These are phyloP conservation scores for Monilinia aucupariae DNA, from an alignment of 2,329 filamentous ascomycete genomes.

Conservation along the genomic window DNA sequence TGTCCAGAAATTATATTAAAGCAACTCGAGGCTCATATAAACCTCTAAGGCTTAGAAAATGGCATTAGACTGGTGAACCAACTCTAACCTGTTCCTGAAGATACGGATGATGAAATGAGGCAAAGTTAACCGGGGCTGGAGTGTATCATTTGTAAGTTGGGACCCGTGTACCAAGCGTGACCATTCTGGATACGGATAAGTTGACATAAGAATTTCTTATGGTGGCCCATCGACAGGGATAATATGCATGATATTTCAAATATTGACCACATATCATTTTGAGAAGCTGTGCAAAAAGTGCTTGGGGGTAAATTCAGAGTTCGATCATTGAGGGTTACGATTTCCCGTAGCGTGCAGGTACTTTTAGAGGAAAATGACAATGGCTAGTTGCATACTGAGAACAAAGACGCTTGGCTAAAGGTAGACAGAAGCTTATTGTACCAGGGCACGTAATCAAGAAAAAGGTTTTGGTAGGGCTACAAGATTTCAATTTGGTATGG, in stretches of 20 bases:
- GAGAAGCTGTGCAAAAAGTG: neutral
- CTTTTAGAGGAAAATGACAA: neutral
- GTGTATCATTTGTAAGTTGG: neutral
- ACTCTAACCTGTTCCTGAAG: neutral
- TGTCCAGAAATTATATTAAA: neutral
- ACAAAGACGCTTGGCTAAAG: accelerated
- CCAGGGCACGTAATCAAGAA: too few relatives aligned
- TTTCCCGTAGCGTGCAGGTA: neutral
- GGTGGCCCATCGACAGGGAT: too few relatives aligned
- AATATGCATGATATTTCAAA: too few relatives aligned
- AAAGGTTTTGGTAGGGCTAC: too few relatives aligned
- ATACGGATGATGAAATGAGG: neutral
- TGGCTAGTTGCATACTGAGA: too few relatives aligned
- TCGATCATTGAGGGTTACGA: neutral
- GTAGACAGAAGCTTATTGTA: neutral
- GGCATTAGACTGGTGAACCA: neutral
- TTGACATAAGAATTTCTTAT: neutral
- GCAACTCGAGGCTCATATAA: too few relatives aligned
- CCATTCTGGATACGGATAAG: neutral
- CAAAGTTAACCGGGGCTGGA: neutral
- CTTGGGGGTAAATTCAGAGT: neutral
- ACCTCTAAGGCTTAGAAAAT: neutral
- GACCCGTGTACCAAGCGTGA: neutral
- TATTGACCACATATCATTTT: neutral
- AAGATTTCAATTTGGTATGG: too few relatives aligned